phyloP scores from a whole-genome alignment of 441 rosid genomes.

The Populus hybrid region DNA sequence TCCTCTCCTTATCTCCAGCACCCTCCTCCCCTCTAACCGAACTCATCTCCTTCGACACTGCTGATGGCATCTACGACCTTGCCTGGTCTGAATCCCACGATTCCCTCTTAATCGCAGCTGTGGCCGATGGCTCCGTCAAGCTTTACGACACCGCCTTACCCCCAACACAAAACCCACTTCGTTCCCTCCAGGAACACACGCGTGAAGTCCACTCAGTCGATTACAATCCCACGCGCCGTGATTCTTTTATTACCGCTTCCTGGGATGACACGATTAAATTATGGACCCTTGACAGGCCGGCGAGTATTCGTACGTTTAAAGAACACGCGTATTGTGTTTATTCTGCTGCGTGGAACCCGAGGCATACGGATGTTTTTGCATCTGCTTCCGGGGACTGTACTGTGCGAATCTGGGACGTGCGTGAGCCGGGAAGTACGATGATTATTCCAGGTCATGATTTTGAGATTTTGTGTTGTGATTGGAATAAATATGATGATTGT shows the following conservation, averaged over 20 bases:
- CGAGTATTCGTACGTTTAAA: conserved; percentile 75
- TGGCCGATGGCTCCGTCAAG: conserved; percentile 85
- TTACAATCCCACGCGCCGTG: conserved; percentile 90
- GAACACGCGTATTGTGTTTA: conserved; percentile 90
- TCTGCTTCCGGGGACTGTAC: conserved; percentile 94
- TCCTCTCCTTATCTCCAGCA: conserved; percentile 66
- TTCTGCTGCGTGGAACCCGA: conserved; percentile 78
- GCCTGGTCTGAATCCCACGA: conserved; percentile 95
- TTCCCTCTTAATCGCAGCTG: conserved; percentile 69
- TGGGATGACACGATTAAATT: conserved; percentile 95
- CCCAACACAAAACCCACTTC: conserved; percentile 64
- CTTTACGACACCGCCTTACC: conserved; percentile 73
- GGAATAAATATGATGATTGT: conserved; percentile 95
- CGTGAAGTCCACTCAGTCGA: conserved; percentile 85
- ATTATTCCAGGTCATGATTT: conserved; percentile 79
- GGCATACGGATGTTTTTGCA: conserved; percentile 82
- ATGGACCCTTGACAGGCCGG: conserved; percentile 88
- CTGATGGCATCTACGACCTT: conserved; percentile 79
- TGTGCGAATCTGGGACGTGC: conserved; percentile 75
- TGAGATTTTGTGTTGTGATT: conserved; percentile 73
- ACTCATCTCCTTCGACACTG: conserved; percentile 59
- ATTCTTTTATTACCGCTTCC: conserved; percentile 72
- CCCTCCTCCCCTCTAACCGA: conserved; percentile 48
- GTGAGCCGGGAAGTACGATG: conserved; percentile 89
- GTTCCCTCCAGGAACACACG: conserved; percentile 83